Evolutionary conservation across 2,329 filamentous ascomycete species (phyloP), one percentile per base, ranked within the genome.

Genomic region (Herpotrichia juniperi): DNA sequence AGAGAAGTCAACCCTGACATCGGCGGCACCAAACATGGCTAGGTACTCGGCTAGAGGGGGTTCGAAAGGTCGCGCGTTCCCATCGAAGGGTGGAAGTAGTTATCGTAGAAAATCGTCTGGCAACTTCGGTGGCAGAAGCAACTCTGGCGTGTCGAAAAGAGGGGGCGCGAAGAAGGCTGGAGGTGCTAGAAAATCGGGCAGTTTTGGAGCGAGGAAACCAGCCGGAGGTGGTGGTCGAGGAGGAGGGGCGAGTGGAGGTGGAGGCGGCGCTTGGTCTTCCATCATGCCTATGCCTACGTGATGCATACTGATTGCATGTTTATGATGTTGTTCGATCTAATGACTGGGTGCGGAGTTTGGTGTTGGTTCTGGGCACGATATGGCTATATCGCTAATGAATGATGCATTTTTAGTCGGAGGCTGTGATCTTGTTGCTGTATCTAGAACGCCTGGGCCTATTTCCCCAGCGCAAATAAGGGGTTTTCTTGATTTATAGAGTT

Each of bases 271-370:
- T 6, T 53, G 49, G 53, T 26, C 24, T 22, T 34, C 35, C 26
- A 48, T 56, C 42, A 46, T 53, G 42, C 46, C 50, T 9, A 56
- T 56, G 53, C 53, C 53, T 11, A 56, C 50, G 19, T 56, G 39
- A 25, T 19, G 16, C 9, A n/a, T 12, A n/a, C 28, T 17, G 22
- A 16, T 43, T 43, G 10, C 17, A 21, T 25, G 37, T n/a, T 4
- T 24, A 17, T 21, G 25, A 16, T 10, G 7, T 21, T 19, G 16
- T 30, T 16, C 39, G 39, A 26, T 26, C 22, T 21, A 17, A 32
- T 32, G 14, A 17, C 6, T 24, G 28, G 22, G 3, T 24, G 42
- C 4, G 42, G 24, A 24, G 42, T 31, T 46, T 46, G 17, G 43
- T 14, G 28, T 24, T 35, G 19, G 37, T 40, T 45, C 17, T 46